Conservation (phyloP, 345 rosid genomes). For the Xanthoceras sorbifolium region DNA sequence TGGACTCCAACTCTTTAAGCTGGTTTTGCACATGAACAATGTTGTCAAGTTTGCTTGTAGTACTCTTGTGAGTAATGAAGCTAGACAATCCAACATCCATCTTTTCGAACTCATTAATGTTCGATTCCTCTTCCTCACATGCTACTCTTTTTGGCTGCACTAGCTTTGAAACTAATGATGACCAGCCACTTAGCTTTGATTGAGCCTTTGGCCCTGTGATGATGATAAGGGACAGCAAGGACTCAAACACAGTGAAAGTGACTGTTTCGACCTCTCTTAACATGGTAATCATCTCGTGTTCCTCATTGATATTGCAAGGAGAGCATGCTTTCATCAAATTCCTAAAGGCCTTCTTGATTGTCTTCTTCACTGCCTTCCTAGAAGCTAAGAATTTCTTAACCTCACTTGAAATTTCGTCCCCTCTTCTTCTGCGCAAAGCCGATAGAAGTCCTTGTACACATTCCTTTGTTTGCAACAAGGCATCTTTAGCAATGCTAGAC, state of each 20-base stretch:
- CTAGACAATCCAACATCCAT: constrained; percentile 33
- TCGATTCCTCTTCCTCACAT: constrained; percentile 24
- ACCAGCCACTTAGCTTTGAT: constrained; percentile 33
- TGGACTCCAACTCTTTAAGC: constrained; percentile 31
- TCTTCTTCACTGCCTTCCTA: constrained; percentile 40
- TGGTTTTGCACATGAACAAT: constrained; percentile 22
- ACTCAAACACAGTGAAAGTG: constrained; percentile 32
- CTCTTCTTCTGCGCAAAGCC: constrained; percentile 27
- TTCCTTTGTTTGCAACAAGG: constrained; percentile 33
- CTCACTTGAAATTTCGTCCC: constrained; percentile 21
- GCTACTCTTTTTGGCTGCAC: constrained; percentile 30
- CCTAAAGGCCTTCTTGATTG: constrained; percentile 38
- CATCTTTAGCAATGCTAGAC: constrained; percentile 34
- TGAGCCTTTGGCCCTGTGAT: constrained; percentile 36
- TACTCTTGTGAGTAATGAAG: constrained; percentile 15
- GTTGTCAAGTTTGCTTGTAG: constrained; percentile 13
- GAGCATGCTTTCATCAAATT: constrained; percentile 18
- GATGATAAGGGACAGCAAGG: constrained; percentile 39
- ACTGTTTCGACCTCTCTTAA: constrained; percentile 39
- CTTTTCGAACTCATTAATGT: constrained; percentile 34
- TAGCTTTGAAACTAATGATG: constrained; percentile 37
- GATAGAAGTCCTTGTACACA: constrained; percentile 34
- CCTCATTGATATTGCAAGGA: background rate
- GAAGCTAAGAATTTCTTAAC: constrained; percentile 41
- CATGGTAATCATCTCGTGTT: constrained; percentile 20